Percentiles rank a stretch among this genome's conserved stretches.
Conservation (phyloP, 2,329 filamentous ascomycete species). For the Aspergillus vadensis region DNA sequence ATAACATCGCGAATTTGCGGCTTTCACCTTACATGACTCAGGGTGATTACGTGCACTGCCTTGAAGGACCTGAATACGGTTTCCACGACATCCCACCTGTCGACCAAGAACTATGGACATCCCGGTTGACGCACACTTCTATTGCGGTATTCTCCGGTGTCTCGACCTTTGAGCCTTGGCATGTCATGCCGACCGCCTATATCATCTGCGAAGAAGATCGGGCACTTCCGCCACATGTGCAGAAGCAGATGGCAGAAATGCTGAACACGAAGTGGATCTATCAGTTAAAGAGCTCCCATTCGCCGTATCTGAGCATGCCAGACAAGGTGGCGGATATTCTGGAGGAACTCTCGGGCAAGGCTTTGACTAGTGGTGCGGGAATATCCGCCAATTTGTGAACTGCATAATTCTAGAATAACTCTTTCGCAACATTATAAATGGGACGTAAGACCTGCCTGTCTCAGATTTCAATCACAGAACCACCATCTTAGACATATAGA, state of each 20-base stretch:
- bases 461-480: not conserved
- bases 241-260: constrained; percentile 32
- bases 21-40: constrained; percentile 2
- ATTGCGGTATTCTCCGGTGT: constrained; percentile 29
- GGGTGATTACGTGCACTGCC: constrained; percentile 21
- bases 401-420: not conserved
- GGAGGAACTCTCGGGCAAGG: constrained; percentile 10
- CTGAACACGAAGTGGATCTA: constrained; percentile 34
- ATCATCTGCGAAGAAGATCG: constrained; percentile 41
- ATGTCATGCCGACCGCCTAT: constrained; percentile 36
- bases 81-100: constrained; percentile 34
- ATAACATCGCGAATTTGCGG: too few relatives aligned
- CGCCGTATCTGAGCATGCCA: constrained; percentile 45
- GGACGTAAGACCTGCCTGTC: not conserved
- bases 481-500: too few relatives aligned
- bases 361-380: not conserved
- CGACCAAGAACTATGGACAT: constrained; percentile 27
- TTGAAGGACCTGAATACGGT: constrained; percentile 17
- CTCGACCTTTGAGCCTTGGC: constrained; percentile 36
- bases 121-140: constrained; percentile 27
- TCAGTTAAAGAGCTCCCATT: constrained; percentile 41
- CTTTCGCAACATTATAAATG: not conserved
- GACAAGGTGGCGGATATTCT: constrained; percentile 38
- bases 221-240: constrained; percentile 32
- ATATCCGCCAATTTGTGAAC: not conserved